Evolutionary conservation across 2,329 filamentous ascomycete genomes (phyloP), one percentile per base, ranked within the genome.

Genomic region (Aspergillus sp.): DNA sequence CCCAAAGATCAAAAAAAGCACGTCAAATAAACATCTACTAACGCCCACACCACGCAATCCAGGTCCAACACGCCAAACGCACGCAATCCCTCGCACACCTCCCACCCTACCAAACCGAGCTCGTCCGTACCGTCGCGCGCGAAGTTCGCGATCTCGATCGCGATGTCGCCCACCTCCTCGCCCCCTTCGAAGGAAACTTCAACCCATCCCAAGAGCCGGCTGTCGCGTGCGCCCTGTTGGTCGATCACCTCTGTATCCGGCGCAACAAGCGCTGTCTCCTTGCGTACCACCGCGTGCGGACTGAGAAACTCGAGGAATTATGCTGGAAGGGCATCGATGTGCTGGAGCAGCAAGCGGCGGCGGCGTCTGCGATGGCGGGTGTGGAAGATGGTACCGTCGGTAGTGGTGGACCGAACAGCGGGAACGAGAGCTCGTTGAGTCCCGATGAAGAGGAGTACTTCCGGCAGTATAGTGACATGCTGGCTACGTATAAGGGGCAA

Each of bases 361-460:
- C 79, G 70, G 74, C 79, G 56, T 75, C 75, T 66, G 57, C 75
- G 67, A 73, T 63, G 61, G 60, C 58, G 58, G 68, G 66, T 68
- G 65, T 54, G 65, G 57, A 54, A 13, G 51, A 27, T 30, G 40
- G 54, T 34, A 40, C 61, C 15, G 20, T 19, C 15, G 54, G 47
- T 41, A 12, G 53, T 7, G 39, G 24, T 27, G 61, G 37, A 41
- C 71, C n/a, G 72, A 76, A 17, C 22, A 30, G 76, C 20, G 79
- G 72, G 51, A 61, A 60, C 41, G 74, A 86, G 58, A 93, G 88
- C 78, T 93, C 90, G 68, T 79, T 98, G 58, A 96, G 92, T 68
- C 93, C 95, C 0, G 93, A 98, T 72, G 95, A 99, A 74, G 93
- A 97, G 74, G 95, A 98, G 67, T 99, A 97, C 70, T 90, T 96